Evolutionary conservation across 1,284 basidiomycete genomes (phyloP), one percentile per base, ranked within the genome.

Genomic region (Tilletiaria anomala): DNA sequence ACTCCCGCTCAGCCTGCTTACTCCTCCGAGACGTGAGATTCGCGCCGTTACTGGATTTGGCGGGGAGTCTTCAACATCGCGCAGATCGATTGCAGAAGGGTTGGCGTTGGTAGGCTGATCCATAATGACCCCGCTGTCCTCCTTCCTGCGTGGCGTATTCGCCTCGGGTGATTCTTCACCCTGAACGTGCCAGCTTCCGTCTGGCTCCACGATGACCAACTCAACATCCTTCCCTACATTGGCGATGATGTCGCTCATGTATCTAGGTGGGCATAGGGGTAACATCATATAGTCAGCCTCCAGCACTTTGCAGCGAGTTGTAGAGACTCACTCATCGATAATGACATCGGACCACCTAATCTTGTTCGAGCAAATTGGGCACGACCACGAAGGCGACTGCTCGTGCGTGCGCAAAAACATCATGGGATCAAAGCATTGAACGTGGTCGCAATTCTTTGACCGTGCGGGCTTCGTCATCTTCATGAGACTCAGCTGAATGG

Each of bases 391-490:
- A 0, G 93, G 93, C 4, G 89, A 91, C 69, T 86, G 82, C 58
- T 91, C 84, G 77, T 94, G 97, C 64, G 93, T 78, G 17, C 81
- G 82, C 57, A 83, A 87, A 85, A 89, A 97, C 38, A 83, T 86
- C 16, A 75, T 75, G 0, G 89, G 88, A 68, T 97, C 93, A 66
- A 97, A 99, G 68, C 93, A 99, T 60, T 93, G 86, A 2, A 84
- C 72, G 67, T 97, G 93, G 17, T 82, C 77, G 64, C 93, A 97
- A 48, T 75, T 72, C 11, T 72, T 74, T 0, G 91, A 89, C 14
- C 91, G 81, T 61, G 83, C 81, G 2, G 93, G 91, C 0, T 77
- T 82, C 20, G 69, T 73, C 45, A 99, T 80, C 10, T 89, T 82
- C 69, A 81, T 78, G 61, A 85, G 93, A 39, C 85, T 88, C 44